Percentiles rank a stretch among this genome's conserved stretches.
Conservation (phyloP, 805 yeast genomes). For the Myxozyma vanderwaltii region DNA sequence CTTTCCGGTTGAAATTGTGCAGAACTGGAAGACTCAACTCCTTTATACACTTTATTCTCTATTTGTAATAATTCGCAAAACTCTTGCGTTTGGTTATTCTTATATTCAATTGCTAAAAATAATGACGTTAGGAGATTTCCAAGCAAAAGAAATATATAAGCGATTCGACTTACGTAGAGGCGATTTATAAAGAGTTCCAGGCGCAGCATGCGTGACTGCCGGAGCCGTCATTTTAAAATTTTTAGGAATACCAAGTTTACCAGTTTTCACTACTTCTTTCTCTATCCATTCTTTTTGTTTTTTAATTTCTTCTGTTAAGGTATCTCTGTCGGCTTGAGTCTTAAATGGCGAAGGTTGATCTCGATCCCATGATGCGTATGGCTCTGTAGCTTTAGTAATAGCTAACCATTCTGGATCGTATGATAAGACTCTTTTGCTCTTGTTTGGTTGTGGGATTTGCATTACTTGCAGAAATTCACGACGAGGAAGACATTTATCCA, state of each 20-base stretch:
- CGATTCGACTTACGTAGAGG: slow-evolving; percentile 9
- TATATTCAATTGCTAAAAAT: slow-evolving; percentile 19
- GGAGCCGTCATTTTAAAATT: slow-evolving; percentile 37
- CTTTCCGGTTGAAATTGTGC: not conserved
- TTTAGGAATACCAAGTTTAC: slow-evolving; percentile 38
- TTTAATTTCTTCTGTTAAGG: slow-evolving; percentile 21
- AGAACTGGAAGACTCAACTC: not conserved
- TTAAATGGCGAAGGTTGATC: slow-evolving; percentile 11
- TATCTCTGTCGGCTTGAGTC: slow-evolving; percentile 12
- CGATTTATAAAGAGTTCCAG: not conserved
- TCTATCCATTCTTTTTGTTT: slow-evolving; percentile 40
- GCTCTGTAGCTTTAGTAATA: slow-evolving; percentile 38
- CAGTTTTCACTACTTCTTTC: slow-evolving; percentile 36
- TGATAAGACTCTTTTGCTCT: slow-evolving; percentile 6
- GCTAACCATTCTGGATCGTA: slow-evolving; percentile 47
- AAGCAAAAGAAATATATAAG: not conserved
- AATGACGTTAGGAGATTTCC: not conserved
- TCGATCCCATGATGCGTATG: slow-evolving; percentile 28
- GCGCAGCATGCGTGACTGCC: not conserved
- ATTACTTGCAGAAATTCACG: slow-evolving; percentile 60
- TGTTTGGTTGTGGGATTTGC: slow-evolving; percentile 1
- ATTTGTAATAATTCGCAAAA: slow-evolving; percentile 37
- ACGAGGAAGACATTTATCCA: slow-evolving; percentile 79
- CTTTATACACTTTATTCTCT: slow-evolving; percentile 29
- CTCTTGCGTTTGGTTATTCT: slow-evolving; percentile 39